A percentile compares a stretch with the other conserved stretches of the same genome.
phyloP scores from a whole-genome alignment of 768 basidiomycete genomes.

The Calocera viscosa region DNA sequence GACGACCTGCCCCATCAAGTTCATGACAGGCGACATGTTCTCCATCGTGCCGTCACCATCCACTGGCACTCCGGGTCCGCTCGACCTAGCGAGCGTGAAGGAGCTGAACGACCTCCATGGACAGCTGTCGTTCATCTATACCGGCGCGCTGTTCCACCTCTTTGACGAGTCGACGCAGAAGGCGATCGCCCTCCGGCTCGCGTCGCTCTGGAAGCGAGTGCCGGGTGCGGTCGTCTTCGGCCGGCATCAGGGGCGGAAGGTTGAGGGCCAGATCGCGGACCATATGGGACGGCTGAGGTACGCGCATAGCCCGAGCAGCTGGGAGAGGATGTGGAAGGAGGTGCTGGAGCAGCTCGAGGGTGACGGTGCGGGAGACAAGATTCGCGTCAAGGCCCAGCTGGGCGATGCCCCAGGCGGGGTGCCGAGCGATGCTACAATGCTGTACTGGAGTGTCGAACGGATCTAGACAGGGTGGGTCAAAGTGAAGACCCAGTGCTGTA shows the following conservation, averaged over 20 bases:
- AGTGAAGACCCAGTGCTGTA: too few species aligned
- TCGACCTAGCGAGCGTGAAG: conserved; percentile 11
- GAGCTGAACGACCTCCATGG: conserved; percentile 22
- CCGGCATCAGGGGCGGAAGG: conserved; percentile 23
- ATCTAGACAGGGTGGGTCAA: background rate
- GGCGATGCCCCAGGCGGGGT: background rate
- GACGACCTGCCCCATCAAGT: conserved; percentile 21
- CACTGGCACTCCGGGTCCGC: background rate
- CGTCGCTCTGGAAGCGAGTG: conserved; percentile 19
- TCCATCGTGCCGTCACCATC: conserved; percentile 4
- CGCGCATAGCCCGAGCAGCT: conserved; percentile 25
- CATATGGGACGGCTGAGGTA: conserved; percentile 23
- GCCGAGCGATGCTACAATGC: background rate
- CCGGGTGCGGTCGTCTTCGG: conserved; percentile 27
- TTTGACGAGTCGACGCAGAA: conserved; percentile 27
- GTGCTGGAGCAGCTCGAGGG: conserved; percentile 22
- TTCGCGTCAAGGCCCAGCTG: background rate
- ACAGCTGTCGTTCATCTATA: conserved; percentile 24
- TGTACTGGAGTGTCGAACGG: background rate
- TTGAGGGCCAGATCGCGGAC: conserved; percentile 25
- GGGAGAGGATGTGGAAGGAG: conserved; percentile 25
- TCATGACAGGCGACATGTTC: conserved; percentile 27
- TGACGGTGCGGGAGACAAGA: background rate
- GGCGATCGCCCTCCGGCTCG: conserved; percentile 25
- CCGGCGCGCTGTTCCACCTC: conserved; percentile 30